Base-by-base conservation (phyloP, 768 basidiomycete species). In the Lactarius psammicola region DNA sequence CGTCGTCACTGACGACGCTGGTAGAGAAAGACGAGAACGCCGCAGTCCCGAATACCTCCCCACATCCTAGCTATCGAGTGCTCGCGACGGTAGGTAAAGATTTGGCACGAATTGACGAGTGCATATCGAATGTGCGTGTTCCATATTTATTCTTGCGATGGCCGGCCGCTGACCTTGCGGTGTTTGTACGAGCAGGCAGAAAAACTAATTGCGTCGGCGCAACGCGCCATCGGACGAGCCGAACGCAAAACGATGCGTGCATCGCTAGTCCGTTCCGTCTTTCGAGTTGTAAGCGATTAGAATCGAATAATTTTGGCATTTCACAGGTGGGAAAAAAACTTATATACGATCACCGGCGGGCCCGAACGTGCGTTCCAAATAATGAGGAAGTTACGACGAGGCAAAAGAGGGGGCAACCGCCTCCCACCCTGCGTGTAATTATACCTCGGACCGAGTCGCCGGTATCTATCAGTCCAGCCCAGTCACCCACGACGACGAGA, bases 11-110 rank as follows among this genome's bases (percentile, higher is more conserved):
- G 20, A 64, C 62, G 30, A 64, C 62, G 20, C 51, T 60, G 28
- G 57, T 59, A 15, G 67, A 62, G 33, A 51, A 40, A 31, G 56
- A 62, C 17, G 67, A 60, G 46, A 51, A 23, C 36, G 46, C 30
- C 17, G 28, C 63, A 5, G n/a, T 11, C 44, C 9, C 34, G 51
- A 49, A 26, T n/a, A 20, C 18, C 34, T 58, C 31, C 30, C 5
- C 44, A 38, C 61, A 60, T 17, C 54, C 38, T 4, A 78, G 81
- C 10, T 79, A 83, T 53, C 74, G 80, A 36, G 79, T 85, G 13
- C 75, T 90, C 18, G 80, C 79, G 40, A 80, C 81, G 8, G 84
- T 83, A 1, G 78, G 79, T 54, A 82, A 82, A 40, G 89, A 90
- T 71, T 75, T 92, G 38, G 77, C 78, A 11, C 76, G 76, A 38